A percentile compares a stretch with the other conserved stretches of the same genome.
phyloP scores from a whole-genome alignment of 148 eudicot genomes.

The Agrostemma githago region DNA sequence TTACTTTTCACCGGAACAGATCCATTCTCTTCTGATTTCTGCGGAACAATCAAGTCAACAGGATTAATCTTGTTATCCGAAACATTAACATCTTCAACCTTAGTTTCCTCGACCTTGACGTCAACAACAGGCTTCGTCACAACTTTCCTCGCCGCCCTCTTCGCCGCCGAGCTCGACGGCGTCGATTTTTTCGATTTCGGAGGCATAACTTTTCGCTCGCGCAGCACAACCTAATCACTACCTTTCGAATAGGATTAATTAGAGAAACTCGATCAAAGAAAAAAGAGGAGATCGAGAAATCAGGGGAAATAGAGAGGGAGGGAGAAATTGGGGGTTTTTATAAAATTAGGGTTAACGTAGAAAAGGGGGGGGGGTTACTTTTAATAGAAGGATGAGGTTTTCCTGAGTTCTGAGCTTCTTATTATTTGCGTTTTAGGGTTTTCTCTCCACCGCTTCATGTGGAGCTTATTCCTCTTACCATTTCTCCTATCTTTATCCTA shows the following conservation, averaged over 20 bases:
- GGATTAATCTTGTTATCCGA: neutral
- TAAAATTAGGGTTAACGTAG: neutral
- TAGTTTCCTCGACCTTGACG: conserved; percentile 15
- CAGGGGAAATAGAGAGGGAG: neutral
- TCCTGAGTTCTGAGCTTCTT: neutral
- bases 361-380: neutral
- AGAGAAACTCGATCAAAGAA: neutral
- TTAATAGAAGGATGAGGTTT: conserved; percentile 4
- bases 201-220: conserved; percentile 39
- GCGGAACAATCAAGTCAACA: conserved; percentile 30
- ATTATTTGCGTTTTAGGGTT: neutral
- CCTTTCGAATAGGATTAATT: neutral
- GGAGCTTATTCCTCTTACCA: conserved; percentile 12
- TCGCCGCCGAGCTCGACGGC: conserved; percentile 39
- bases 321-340: conserved; percentile 2
- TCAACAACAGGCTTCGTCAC: conserved; percentile 21
- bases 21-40: conserved; percentile 18
- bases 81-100: conserved; percentile 20
- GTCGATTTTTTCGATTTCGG: conserved; percentile 48
- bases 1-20: conserved; percentile 30
- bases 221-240: neutral
- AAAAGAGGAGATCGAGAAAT: neutral
- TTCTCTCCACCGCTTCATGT: conserved; percentile 16
- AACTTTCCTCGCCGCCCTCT: conserved; percentile 37
- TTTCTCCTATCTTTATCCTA: neutral